Base-by-base conservation (phyloP, 768 basidiomycete genomes). In the Lactifluus volemus region DNA sequence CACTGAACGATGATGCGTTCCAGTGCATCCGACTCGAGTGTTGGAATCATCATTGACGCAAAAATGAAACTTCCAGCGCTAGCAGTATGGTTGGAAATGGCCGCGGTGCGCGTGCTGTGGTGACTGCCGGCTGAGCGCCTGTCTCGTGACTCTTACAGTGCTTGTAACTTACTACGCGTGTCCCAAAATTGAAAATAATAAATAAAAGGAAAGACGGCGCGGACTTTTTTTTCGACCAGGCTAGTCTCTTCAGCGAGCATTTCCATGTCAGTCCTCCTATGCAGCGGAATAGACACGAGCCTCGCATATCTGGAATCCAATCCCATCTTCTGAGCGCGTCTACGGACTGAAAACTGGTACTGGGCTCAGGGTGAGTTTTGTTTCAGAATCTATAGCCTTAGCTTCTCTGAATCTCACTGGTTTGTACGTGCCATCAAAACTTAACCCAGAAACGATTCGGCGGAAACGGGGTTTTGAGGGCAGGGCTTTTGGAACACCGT, bases 1-100 rank as follows among this genome's bases (percentile, higher is more conserved):
- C 2, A 56, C 63, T 10, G 67, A 60, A 48, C 67, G 68, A 47
- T 68, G 67, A 41, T 68, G 67, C n/a, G 67, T 60, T 25, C 61
- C 44, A 5, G 67, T 59, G 67, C 41, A 60, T 68, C 67, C 67
- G 65, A 29, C 25, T 25, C 56, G 58, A 21, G 61, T 61, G 2
- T 51, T 57, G 21, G 67, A 68, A 39, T 48, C 45, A 14, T 57
- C 67, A 29, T 54, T 57, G 36, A n/a, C 34, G 42, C 61, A 68
- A 21, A 63, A 60, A n/a, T 59, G 15, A 68, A 60, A 30, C 47
- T 50, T 11, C 64, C 67, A 38, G n/a, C n/a, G n/a, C n/a, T n/a
- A n/a, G n/a, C n/a, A 25, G 25, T 2, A 25, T 25, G 25, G 25
- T 25, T 25, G 25, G 25, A 25, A 25, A 25, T n/a, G n/a, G n/a